Base-by-base conservation (phyloP, 345 rosid genomes). In the Clarkia xantiana region DNA sequence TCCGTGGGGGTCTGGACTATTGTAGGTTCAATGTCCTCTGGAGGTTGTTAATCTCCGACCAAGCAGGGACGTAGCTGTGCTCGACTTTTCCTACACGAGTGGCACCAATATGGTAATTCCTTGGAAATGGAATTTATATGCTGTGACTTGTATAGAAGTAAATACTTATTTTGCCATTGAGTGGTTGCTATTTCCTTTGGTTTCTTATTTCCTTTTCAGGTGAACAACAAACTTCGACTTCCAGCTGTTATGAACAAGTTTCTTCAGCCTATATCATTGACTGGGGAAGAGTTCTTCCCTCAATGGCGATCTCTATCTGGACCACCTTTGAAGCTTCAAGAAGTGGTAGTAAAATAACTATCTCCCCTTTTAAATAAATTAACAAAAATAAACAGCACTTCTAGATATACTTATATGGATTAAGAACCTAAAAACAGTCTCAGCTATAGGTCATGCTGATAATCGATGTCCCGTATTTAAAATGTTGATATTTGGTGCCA, bases 241-340 rank as follows among this genome's bases (percentile, higher is more conserved):
- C 91, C 99, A 19, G 99, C 95, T 42, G 84, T 85, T 39, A 62
- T 93, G 63, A 93, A 84, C 74, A 93, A 93, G 59, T 93, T 87
- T 72, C 70, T 87, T 68, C 96, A 82, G 68, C 94, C 96, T 58
- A 72, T 93, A 45, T 45, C 68, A 51, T 67, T 93, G 45, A 70
- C 96, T 45, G 55, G 80, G 45, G 95, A 87, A 51, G 95, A 93
- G 70, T 87, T 93, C 65, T 93, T 93, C 64, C 79, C 88, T 19
- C 96, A 93, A 66, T 93, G 99, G 99, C 82, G 94, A 79, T 76
- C 81, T 42, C 84, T 93, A 59, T 72, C 96, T 17, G 99, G 99
- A 42, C 95, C 95, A 55, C 96, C 96, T 22, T 63, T 93, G 60
- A 93, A 84, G 77, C 94, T 93, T 72, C 99, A 93, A 71, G 99